A percentile compares a stretch with the other conserved stretches of the same genome.
These are phyloP conservation scores for Schizonepeta tenuifolia DNA, from an alignment of 257 asterid genomes.

Conservation along the genomic window DNA sequence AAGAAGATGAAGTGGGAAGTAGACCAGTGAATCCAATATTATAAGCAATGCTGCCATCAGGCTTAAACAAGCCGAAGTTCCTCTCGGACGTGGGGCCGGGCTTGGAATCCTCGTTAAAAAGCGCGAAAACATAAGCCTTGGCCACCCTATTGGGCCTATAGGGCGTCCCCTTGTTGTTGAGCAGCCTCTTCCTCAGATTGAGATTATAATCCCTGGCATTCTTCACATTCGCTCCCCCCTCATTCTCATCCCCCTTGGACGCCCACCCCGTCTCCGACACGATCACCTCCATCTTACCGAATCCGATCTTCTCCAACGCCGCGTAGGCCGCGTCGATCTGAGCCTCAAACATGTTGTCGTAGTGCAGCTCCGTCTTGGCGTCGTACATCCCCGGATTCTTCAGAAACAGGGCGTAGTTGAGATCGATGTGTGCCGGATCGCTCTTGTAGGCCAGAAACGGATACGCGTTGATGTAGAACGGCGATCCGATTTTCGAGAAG, in stretches of 20 bases:
- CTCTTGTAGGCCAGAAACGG: slow-evolving; percentile 76
- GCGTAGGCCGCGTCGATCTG: slow-evolving; percentile 69
- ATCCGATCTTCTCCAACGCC: slow-evolving; percentile 68
- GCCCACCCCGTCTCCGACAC: slow-evolving; percentile 93
- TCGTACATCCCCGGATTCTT: slow-evolving; percentile 56
- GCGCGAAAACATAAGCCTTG: slow-evolving; percentile 72
- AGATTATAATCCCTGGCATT: slow-evolving; percentile 65
- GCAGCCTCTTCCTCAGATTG: slow-evolving; percentile 53
- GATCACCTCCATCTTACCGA: slow-evolving; percentile 59
- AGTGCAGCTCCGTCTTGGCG: slow-evolving; percentile 56
- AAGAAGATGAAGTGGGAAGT: slow-evolving; percentile 45
- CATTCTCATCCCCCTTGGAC: slow-evolving; percentile 62
- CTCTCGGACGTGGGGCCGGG: slow-evolving; percentile 88
- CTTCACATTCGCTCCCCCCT: slow-evolving; percentile 58
- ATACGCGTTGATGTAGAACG: slow-evolving; percentile 85
- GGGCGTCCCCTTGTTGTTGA: slow-evolving; percentile 73
- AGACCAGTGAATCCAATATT: slow-evolving; percentile 73
- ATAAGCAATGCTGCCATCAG: slow-evolving; percentile 74
- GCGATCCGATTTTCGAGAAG: slow-evolving; percentile 61
- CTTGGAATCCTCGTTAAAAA: slow-evolving; percentile 71
- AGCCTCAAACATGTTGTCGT: slow-evolving; percentile 83
- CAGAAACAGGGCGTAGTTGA: slow-evolving; percentile 58
- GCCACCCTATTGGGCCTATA: slow-evolving; percentile 54
- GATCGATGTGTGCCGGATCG: slow-evolving; percentile 61
- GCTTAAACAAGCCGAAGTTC: slow-evolving; percentile 75